Base-by-base conservation (phyloP, 345 rosid genomes). In the Brassica rapa region DNA sequence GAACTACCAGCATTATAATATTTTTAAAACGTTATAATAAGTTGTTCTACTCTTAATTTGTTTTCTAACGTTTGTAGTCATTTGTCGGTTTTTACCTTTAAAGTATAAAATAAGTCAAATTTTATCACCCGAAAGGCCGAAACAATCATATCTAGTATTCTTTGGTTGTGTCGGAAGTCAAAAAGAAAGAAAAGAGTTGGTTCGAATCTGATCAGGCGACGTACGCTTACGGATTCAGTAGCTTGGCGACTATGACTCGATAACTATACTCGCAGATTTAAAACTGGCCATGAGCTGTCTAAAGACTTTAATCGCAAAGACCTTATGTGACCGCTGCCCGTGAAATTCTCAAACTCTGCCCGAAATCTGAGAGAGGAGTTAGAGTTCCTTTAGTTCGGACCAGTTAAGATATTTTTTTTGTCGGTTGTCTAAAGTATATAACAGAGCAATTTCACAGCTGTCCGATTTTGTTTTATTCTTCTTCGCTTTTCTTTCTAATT, bases 371-470 rank as follows among this genome's bases (percentile, higher is more conserved):
- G 79, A 39, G 66, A 62, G 14, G 68, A 53, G 24, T 16, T 41
- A 8, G 37, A 78, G 65, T 67, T 79, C 74, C 82, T 67, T 55
- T 62, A 62, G 46, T 68, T 64, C 82, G 71, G 75, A 80, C 79
- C 75, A 80, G 65, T 62, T 74, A 14, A 60, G 82, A 79, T 73
- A 67, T 51, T 62, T 55, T 55, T 33, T 8, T 29, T 65, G 19
- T 61, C 37, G 25, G 82, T 73, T 61, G 70, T 73, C 70, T 59
- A 49, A 79, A 79, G 82, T 79, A 79, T 79, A 79, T 74, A 79
- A 73, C 79, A 74, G 62, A 80, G 82, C 82, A 74, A 74, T 62
- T 62, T 74, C 51, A 80, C 79, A 80, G 82, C 82, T 80, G 79
- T 69, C 6, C 7, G 46, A 73, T 62, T 69, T 74, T 68, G 66